Conservation (phyloP, 1,284 basidiomycete genomes). For the Cryptococcus deneoformans region DNA sequence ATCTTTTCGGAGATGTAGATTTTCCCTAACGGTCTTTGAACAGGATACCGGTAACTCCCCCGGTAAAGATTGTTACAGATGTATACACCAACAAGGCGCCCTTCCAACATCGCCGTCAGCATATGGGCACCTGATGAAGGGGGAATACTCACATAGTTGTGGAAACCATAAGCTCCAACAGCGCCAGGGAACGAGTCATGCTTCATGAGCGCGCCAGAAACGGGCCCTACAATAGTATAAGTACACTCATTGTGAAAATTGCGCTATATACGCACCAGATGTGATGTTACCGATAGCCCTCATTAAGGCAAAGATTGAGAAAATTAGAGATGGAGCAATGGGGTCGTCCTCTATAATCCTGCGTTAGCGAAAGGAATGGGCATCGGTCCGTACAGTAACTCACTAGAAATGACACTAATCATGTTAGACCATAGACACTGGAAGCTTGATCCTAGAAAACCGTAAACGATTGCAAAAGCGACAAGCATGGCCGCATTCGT, state of each 20-base stretch:
- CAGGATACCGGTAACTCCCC: slow-evolving; percentile 10
- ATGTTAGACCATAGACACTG: slow-evolving; percentile 38
- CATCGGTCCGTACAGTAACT: slow-evolving; percentile 6
- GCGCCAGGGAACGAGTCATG: slow-evolving; percentile 20
- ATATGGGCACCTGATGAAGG: background rate
- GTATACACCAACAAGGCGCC: slow-evolving; percentile 17
- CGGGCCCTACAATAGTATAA: slow-evolving; percentile 19
- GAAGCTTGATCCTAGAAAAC: slow-evolving; percentile 32
- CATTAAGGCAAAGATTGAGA: slow-evolving; percentile 41
- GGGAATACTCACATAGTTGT: slow-evolving; percentile 33
- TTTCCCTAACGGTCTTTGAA: slow-evolving; percentile 1
- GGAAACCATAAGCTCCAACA: slow-evolving; percentile 41
- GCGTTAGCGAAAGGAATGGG: background rate
- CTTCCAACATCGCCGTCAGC: background rate
- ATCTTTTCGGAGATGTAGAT: too few species aligned
- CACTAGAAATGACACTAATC: slow-evolving; percentile 33
- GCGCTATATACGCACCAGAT: slow-evolving; percentile 22
- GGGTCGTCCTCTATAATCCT: slow-evolving; percentile 40
- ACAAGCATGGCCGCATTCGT: slow-evolving; percentile 30
- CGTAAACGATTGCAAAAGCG: slow-evolving; percentile 35
- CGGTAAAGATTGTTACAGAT: slow-evolving; percentile 13
- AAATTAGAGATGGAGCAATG: slow-evolving; percentile 30
- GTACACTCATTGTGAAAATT: background rate
- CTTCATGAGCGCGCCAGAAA: slow-evolving; percentile 35
- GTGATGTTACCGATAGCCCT: slow-evolving; percentile 47